A percentile compares a stretch with the other conserved stretches of the same genome.
These are phyloP conservation scores for Angophora floribunda DNA, from an alignment of 345 rosid species.

Conservation along the genomic window DNA sequence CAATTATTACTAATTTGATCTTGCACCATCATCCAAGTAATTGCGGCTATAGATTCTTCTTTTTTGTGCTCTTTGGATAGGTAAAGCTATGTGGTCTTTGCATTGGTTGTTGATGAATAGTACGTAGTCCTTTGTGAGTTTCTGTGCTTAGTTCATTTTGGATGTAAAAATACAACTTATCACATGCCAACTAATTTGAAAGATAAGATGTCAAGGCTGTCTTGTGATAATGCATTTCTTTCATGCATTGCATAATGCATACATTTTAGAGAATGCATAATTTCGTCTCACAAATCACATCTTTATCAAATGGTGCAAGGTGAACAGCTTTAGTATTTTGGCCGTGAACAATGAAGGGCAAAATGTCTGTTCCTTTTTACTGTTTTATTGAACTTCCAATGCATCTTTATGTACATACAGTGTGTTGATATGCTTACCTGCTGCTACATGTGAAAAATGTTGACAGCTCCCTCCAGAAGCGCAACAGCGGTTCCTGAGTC, in stretches of 20 bases:
- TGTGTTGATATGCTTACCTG: neutral
- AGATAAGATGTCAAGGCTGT: neutral
- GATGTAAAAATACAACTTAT: neutral
- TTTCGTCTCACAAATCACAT: neutral
- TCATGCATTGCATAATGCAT: neutral
- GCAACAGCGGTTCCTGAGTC: slow-evolving; percentile 60
- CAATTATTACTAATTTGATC: neutral
- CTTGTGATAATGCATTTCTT: neutral
- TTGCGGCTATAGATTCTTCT: neutral
- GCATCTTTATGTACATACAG: neutral
- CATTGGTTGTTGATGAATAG: neutral
- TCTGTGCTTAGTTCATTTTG: neutral
- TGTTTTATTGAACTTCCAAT: neutral
- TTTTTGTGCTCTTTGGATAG: neutral
- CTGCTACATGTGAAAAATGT: neutral
- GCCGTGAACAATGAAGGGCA: neutral
- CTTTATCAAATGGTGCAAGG: neutral
- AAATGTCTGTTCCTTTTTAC: neutral
- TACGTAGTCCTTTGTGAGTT: neutral
- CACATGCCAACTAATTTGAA: neutral
- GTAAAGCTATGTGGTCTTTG: neutral
- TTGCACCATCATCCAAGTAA: neutral
- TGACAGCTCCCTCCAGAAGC: slow-evolving; percentile 72
- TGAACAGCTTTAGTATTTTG: neutral
- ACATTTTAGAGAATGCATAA: neutral